Base-by-base conservation (phyloP, 2,329 filamentous ascomycete genomes). In the Aspergillus quadricinctus region DNA sequence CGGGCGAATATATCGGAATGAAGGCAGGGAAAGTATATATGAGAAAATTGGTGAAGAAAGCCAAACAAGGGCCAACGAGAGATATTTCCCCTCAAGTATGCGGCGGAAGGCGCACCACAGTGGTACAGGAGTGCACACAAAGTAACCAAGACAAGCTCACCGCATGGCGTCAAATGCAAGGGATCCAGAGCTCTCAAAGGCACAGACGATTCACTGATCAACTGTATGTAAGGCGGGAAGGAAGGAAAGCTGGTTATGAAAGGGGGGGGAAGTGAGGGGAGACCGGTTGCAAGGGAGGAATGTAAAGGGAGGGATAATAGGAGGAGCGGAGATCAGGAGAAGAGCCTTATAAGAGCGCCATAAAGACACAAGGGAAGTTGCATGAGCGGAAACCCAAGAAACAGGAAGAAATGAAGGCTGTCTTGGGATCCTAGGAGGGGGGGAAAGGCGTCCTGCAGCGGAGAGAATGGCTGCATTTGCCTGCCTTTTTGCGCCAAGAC, bases 141-240 rank as follows among this genome's bases (percentile, higher is more conserved):
- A 59, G 56, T 49, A 51, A 64, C 58, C 58, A 58, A 37, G 56
- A 58, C 55, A 53, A 55, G 55, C 45, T 64, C 64, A 66, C 61
- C 53, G 62, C 64, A 66, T 66, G 61, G 60, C 55, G 60, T 54
- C 53, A 48, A 52, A 60, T 52, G 59, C 58, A 64, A 64, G 61
- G 61, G 63, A 57, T 57, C 57, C 54, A 41, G 43, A 40, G 46
- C 37, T 23, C 37, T 46, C 25, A 21, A 19, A 41, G 48, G 21
- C 21, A 43, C 25, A 31, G 35, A 43, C 31, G 27, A 21, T 11
- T 25, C 48, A 29, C 27, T 19, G 46, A 49, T 45, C 28, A 46
- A 31, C 50, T 49, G 53, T 49, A 50, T 48, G 50, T 48, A 51
- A 59, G 52, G 52, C 27, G 48, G 59, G 49, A 45, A 46, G 49